Evolutionary conservation across 331 rosid genomes (phyloP).

Genomic region (Arachis monticola): DNA sequence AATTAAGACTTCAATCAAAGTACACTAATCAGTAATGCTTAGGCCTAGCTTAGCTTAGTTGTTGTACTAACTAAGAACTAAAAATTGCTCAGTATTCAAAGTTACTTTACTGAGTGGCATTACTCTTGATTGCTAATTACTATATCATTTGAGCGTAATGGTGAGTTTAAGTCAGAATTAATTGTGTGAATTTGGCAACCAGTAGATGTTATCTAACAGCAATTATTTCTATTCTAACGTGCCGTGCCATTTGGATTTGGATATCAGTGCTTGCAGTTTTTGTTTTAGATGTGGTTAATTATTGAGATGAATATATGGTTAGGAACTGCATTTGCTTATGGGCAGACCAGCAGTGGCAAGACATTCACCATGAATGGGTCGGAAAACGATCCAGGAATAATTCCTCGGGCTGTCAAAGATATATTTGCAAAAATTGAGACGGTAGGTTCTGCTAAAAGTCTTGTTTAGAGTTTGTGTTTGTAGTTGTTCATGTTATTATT

Average conservation of each 20-base stretch:
- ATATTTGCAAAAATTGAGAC: slow-evolving; percentile 67
- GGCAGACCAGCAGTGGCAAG: slow-evolving; percentile 99
- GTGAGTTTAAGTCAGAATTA: not conserved
- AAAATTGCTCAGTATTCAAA: not conserved
- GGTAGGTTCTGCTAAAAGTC: slow-evolving; percentile 44
- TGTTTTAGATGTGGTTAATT: slow-evolving; percentile 18
- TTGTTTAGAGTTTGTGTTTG: not conserved
- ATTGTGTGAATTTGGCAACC: not conserved
- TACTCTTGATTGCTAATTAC: not conserved
- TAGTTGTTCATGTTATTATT: slow-evolving; percentile 7
- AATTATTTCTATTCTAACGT: not conserved
- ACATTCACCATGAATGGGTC: slow-evolving; percentile 98
- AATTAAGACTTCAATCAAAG: not conserved
- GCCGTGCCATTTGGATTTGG: not conserved
- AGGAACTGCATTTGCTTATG: slow-evolving; percentile 99
- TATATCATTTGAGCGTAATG: not conserved
- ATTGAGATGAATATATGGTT: slow-evolving; percentile 29
- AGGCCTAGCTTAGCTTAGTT: slow-evolving; percentile 27
- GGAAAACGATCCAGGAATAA: slow-evolving; percentile 78
- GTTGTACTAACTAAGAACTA: not conserved
- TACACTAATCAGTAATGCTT: not conserved
- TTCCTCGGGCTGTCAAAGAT: slow-evolving; percentile 79
- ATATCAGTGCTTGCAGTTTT: not conserved
- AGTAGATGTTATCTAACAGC: not conserved
- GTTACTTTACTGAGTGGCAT: not conserved